Conservation (phyloP, 345 rosid genomes). For the Atalantia buxifolia region DNA sequence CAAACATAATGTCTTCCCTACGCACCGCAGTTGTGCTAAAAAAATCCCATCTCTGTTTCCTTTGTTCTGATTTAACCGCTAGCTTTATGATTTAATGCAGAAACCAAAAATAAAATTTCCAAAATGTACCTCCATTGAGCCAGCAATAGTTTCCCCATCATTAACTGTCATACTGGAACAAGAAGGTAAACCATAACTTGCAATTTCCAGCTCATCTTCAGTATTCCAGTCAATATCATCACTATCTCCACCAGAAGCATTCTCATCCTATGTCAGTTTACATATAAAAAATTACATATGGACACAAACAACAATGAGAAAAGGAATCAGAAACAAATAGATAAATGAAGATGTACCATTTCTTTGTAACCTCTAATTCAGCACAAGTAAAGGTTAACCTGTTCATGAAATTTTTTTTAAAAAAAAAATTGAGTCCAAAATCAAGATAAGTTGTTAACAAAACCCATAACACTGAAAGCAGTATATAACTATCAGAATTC, state of each 20-base stretch:
- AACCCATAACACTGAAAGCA: not conserved
- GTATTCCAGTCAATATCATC: slow-evolving; percentile 55
- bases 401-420: not conserved
- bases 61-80: not conserved
- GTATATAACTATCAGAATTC: not conserved
- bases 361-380: not conserved
- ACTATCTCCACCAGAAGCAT: slow-evolving; percentile 31
- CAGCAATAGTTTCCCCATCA: slow-evolving; percentile 25
- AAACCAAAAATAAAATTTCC: not conserved
- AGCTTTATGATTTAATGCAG: not conserved
- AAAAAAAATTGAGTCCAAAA: not conserved
- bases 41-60: not conserved
- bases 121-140: slow-evolving; percentile 30
- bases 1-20: not conserved
- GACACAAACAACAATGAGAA: not conserved
- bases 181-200: slow-evolving; percentile 27
- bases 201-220: slow-evolving; percentile 67
- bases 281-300: not conserved
- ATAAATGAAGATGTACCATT: slow-evolving; percentile 16
- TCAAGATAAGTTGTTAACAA: not conserved
- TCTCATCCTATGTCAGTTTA: slow-evolving; percentile 31
- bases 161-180: slow-evolving; percentile 19
- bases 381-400: slow-evolving; percentile 12
- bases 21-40: not conserved
- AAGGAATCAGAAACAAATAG: not conserved